A percentile compares a stretch with the other conserved stretches of the same genome.
These are phyloP conservation scores for barley (Hordeum vulgare) DNA, from an alignment of 176 grass and related monocot genomes.

Conservation along the genomic window DNA sequence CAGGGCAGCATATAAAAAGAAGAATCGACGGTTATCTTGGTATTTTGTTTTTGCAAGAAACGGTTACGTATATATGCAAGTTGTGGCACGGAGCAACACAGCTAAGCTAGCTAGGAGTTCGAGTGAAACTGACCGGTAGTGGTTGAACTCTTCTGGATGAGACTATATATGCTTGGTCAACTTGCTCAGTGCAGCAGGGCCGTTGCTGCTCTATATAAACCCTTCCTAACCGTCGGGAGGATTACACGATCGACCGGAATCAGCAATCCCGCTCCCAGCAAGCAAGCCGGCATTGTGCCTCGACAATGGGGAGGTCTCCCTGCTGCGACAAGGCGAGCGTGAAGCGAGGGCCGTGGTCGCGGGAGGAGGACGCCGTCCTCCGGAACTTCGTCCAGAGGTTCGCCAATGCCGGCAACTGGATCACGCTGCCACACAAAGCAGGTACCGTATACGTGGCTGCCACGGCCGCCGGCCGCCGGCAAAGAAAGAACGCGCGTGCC, in stretches of 20 bases:
- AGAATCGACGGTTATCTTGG: no score
- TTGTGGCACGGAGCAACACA: not conserved
- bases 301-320: slow-evolving; percentile 78
- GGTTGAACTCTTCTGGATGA: slow-evolving; percentile 11
- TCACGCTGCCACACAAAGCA: slow-evolving; percentile 44
- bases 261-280: no score
- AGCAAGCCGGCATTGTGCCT: no score
- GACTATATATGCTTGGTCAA: slow-evolving; percentile 16
- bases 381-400: slow-evolving; percentile 45
- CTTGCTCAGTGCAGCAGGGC: not conserved
- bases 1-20: not conserved
- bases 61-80: not conserved
- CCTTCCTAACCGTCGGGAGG: not conserved
- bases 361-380: slow-evolving; percentile 66
- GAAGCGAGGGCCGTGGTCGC: slow-evolving; percentile 88
- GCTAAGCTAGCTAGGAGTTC: not conserved
- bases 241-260: not conserved
- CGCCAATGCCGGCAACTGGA: slow-evolving; percentile 57
- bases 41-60: no score
- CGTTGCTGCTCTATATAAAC: not conserved
- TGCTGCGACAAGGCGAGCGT: slow-evolving; percentile 83
- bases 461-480: not conserved
- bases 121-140: not conserved
- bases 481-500: not conserved
- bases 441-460: not conserved